Evolutionary conservation across 106 monocot species (phyloP), one percentile per base, ranked within the genome.

Genomic region (Dendrobium catenatum): DNA sequence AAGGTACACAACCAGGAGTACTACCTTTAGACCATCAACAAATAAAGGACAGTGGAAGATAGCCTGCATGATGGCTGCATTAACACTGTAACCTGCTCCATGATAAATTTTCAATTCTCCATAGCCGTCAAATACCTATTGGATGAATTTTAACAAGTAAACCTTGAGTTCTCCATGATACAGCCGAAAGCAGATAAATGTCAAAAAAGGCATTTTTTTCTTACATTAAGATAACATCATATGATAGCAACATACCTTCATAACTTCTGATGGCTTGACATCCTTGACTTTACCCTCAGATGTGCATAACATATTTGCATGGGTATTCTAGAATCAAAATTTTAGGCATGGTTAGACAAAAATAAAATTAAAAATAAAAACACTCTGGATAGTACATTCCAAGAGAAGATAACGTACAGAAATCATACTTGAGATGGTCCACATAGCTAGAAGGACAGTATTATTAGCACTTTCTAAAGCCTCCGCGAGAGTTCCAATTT

Each of bases 391-490:
- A 19, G 20, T 15, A 74, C 16, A 74, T 20, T 22, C 15, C 1
- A 20, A 66, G 47, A 49, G 42, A 80, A 81, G 24, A 68, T 51
- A 55, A 82, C 94, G 89, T 88, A 98, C 97, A 82, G 89, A 89
- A 18, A 80, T 83, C 79, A 94, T 77, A 77, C 81, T 43, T 70
- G 85, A 91, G 56, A 98, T 87, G 56, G 88, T 83, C 67, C 85
- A 87, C 40, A 98, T 80, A 86, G 93, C 85, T 85, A 89, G 76
- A 37, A 92, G 85, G 31, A 88, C 92, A 87, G 92, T 89, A 89
- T 95, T 93, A 80, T 98, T 94, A 77, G 82, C 86, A 85, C 88
- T 93, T 82, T 91, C 91, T 82, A 98, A 84, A 80, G 97, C 97
- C 81, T 94, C 97, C 24, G 86, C 90, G 72, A 98, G 87, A 41